Evolutionary conservation across 2,329 filamentous ascomycete species (phyloP).

Genomic region (Monilinia vaccinii-corymbosi): DNA sequence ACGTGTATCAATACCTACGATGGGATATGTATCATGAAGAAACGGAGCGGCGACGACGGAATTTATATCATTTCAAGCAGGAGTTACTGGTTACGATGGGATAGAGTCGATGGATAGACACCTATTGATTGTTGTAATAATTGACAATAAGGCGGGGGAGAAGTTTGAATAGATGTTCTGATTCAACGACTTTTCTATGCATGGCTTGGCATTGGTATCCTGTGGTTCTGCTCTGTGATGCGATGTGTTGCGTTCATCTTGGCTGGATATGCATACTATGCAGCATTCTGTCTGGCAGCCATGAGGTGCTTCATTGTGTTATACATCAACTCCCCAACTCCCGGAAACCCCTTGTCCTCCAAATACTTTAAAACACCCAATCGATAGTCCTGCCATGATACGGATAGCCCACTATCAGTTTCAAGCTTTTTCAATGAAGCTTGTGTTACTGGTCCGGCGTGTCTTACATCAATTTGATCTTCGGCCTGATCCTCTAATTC

Average conservation of each 20-base stretch:
- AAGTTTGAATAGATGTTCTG: not conserved
- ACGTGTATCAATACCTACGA: slow-evolving; percentile 1
- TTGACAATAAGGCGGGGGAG: not conserved
- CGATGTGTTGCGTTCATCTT: not conserved
- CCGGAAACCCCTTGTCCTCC: slow-evolving; percentile 52
- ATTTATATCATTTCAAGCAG: not conserved
- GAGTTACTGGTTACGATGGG: slow-evolving; percentile 3
- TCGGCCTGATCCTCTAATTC: slow-evolving; percentile 47
- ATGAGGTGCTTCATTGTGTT: slow-evolving; percentile 72
- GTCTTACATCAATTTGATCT: slow-evolving; percentile 37
- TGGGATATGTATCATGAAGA: not conserved
- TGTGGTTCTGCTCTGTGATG: not conserved
- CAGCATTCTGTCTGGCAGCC: slow-evolving; percentile 23
- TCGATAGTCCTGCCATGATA: slow-evolving; percentile 68
- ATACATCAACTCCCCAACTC: slow-evolving; percentile 64
- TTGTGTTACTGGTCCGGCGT: slow-evolving; percentile 63
- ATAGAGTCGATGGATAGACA: not conserved
- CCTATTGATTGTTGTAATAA: slow-evolving; percentile 6
- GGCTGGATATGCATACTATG: not conserved
- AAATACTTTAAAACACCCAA: slow-evolving; percentile 62
- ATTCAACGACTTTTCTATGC: not conserved
- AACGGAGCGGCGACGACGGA: not conserved
- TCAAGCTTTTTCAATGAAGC: slow-evolving; percentile 53
- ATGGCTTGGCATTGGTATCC: not conserved
- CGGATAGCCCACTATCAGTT: slow-evolving; percentile 52